These are phyloP conservation scores for Taiozyma sp. DNA, from an alignment of 1,139 yeast genomes.

Conservation along the genomic window DNA sequence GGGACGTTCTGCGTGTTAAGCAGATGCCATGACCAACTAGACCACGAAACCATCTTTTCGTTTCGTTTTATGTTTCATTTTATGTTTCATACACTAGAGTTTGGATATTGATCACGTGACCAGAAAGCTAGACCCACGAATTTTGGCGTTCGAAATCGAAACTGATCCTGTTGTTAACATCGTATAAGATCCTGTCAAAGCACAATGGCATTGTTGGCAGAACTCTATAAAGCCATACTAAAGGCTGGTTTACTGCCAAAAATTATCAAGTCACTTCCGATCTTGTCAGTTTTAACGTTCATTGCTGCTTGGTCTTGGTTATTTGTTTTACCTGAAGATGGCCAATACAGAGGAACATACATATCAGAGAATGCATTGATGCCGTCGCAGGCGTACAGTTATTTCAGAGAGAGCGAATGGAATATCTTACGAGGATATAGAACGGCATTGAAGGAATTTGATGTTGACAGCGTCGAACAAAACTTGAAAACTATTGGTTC, in stretches of 20 bases:
- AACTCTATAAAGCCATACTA: constrained; percentile 45
- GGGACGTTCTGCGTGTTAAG: constrained; percentile 99
- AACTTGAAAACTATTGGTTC: constrained; percentile 40
- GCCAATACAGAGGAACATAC: constrained; percentile 77
- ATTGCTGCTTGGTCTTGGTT: constrained; percentile 64
- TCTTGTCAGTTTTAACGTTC: constrained; percentile 54
- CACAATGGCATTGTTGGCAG: constrained; percentile 55
- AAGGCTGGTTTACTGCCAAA: constrained; percentile 56
- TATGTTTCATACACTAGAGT: no score
- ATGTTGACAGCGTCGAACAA: constrained; percentile 23
- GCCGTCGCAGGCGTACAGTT: constrained; percentile 94
- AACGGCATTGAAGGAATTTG: constrained; percentile 32
- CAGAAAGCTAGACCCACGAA: neutral
- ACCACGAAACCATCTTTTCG: constrained; percentile 61
- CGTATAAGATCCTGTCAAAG: neutral
- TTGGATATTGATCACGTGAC: constrained; percentile 25
- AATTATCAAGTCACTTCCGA: constrained; percentile 51
- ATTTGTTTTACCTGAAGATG: constrained; percentile 63
- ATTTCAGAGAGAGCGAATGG: constrained; percentile 94
- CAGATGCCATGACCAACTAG: constrained; percentile 99
- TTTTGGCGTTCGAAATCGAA: no score
- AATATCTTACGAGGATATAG: constrained; percentile 84
- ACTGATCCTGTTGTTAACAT: neutral
- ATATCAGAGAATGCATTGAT: constrained; percentile 93
- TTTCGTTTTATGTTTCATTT: no score